These are phyloP conservation scores for Byssothecium circinans DNA, from an alignment of 2,329 filamentous ascomycete species.

Conservation along the genomic window DNA sequence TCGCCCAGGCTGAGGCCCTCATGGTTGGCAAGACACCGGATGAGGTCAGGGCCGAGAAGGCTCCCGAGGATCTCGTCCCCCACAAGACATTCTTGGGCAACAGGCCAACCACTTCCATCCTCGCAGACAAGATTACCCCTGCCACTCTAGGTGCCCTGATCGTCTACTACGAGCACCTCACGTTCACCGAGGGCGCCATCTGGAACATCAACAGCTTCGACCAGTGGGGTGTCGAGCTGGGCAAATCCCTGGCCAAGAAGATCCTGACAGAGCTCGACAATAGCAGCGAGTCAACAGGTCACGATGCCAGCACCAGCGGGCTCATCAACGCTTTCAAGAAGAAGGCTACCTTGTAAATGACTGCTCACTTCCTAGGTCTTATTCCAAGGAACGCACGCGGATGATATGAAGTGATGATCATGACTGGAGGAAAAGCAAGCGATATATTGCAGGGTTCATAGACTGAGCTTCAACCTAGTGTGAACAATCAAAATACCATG, in stretches of 20 bases:
- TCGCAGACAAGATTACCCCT: conserved; percentile 91
- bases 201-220: conserved; percentile 99
- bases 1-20: conserved; percentile 83
- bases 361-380: neutral
- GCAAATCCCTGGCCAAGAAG: conserved; percentile 86
- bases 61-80: conserved; percentile 75
- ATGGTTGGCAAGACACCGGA: conserved; percentile 89
- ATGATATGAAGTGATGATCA: conserved; percentile 1
- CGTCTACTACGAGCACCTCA: conserved; percentile 98
- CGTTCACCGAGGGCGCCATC: conserved; percentile 94
- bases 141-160: conserved; percentile 92
- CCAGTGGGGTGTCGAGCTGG: conserved; percentile 98
- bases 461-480: conserved; percentile 7
- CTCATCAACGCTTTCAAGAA: conserved; percentile 93
- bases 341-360: conserved; percentile 53
- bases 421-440: neutral
- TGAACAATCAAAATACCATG: conserved; percentile 1
- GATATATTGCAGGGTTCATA: conserved; percentile 4
- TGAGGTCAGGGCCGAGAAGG: conserved; percentile 74
- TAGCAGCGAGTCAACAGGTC: conserved; percentile 67
- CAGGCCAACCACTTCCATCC: conserved; percentile 91
- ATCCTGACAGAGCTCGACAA: conserved; percentile 75
- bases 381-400: neutral
- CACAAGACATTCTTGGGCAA: conserved; percentile 99
- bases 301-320: conserved; percentile 86